These are phyloP conservation scores for Alternaria ventricosa DNA, from an alignment of 2,329 filamentous ascomycete genomes.

Conservation along the genomic window DNA sequence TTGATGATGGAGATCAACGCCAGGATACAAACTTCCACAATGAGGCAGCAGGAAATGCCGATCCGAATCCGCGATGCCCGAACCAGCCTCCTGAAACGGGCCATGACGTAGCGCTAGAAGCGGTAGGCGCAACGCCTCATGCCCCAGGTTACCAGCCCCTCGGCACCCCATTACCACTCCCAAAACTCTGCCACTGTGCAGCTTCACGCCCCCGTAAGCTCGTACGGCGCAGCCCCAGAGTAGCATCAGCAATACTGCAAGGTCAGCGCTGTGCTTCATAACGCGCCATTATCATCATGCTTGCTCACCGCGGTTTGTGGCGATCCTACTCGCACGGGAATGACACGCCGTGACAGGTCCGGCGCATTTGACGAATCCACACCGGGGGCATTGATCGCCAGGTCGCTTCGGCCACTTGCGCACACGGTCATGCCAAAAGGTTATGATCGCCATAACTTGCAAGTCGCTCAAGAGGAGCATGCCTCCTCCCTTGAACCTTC, in stretches of 20 bases:
- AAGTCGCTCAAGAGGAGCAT: slow-evolving; percentile 11
- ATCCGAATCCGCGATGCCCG: not conserved
- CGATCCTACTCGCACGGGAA: slow-evolving; percentile 6
- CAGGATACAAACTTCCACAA: not conserved
- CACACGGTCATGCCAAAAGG: slow-evolving; percentile 25
- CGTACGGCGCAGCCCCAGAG: not conserved
- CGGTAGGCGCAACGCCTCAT: slow-evolving; percentile 8
- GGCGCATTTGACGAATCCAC: slow-evolving; percentile 12
- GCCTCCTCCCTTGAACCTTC: slow-evolving; percentile 8
- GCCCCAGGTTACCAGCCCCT: slow-evolving; percentile 1
- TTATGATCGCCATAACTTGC: slow-evolving; percentile 24
- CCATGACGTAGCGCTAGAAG: slow-evolving; percentile 5
- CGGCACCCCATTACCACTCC: not conserved
- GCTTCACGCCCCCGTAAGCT: not conserved
- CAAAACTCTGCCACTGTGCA: not conserved
- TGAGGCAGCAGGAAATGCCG: not conserved
- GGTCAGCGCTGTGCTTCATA: not conserved
- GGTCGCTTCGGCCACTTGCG: slow-evolving; percentile 21
- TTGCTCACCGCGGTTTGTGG: not conserved
- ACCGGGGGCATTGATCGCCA: slow-evolving; percentile 32
- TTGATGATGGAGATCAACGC: not conserved
- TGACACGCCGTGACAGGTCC: slow-evolving; percentile 12
- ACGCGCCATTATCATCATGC: not conserved
- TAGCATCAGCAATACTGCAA: not conserved
- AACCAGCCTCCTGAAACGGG: slow-evolving; percentile 4